A percentile compares a stretch with the other conserved stretches of the same genome.
Conservation (phyloP, 805 yeast species). For the Candida pseudoglaebosa region DNA sequence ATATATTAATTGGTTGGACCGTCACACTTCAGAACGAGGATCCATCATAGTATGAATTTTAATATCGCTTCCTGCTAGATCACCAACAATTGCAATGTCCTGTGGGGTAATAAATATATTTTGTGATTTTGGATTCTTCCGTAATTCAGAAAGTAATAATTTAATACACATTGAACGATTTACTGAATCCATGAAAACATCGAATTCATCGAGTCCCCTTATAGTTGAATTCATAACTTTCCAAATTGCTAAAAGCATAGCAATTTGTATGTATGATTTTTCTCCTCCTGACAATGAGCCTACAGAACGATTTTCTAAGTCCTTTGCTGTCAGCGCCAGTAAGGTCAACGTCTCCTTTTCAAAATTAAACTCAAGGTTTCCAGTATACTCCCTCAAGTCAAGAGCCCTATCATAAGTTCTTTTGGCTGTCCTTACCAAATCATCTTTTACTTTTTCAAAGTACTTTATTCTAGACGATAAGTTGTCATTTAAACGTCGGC, state of each 20-base stretch:
- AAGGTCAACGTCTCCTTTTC: slow-evolving; percentile 48
- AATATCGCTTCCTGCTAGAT: slow-evolving; percentile 49
- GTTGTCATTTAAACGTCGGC: slow-evolving; percentile 23
- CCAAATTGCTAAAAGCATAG: slow-evolving; percentile 88
- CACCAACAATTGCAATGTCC: slow-evolving; percentile 72
- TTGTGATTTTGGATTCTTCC: slow-evolving; percentile 65
- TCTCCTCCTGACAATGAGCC: slow-evolving; percentile 95
- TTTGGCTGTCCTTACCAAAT: slow-evolving; percentile 28
- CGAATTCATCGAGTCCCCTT: slow-evolving; percentile 93
- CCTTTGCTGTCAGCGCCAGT: slow-evolving; percentile 58
- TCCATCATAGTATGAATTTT: slow-evolving; percentile 57
- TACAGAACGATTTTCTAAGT: slow-evolving; percentile 59
- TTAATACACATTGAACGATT: slow-evolving; percentile 78
- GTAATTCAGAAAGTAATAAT: slow-evolving; percentile 65
- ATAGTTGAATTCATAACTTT: slow-evolving; percentile 82
- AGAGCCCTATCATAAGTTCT: slow-evolving; percentile 54
- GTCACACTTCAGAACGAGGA: slow-evolving; percentile 22
- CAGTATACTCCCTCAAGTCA: slow-evolving; percentile 67
- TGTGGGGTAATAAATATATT: slow-evolving; percentile 93
- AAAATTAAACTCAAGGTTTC: slow-evolving; percentile 63
- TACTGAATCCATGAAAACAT: slow-evolving; percentile 95
- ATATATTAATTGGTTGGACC: background rate
- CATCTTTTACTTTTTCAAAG: slow-evolving; percentile 29
- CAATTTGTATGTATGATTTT: slow-evolving; percentile 88
- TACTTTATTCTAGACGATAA: slow-evolving; percentile 29